Evolutionary conservation across 148 eudicot genomes (phyloP), one percentile per base, ranked within the genome.

Genomic region (Rhododendron henanense): DNA sequence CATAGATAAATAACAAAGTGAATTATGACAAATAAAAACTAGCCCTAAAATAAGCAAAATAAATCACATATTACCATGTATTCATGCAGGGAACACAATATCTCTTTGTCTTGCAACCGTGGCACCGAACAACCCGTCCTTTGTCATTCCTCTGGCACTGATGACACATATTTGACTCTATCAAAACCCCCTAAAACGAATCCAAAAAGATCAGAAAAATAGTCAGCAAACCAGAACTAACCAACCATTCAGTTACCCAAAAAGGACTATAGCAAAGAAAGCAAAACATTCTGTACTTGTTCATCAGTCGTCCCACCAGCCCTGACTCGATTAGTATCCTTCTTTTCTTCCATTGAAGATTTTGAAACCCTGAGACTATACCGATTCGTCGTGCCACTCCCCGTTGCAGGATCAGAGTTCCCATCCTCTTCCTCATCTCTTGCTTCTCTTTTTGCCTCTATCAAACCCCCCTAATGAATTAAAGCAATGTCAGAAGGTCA

Each of bases 81-180:
- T 51, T 10, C 31, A 90, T 87, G 80, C 94, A 92, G 59, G 91
- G 85, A 51, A 83, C 45, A 33, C 94, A 92, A 85, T 82, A 92
- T 61, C 93, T 84, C 71, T 90, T 91, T 21, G 69, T 78, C 37
- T 86, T 85, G 83, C 93, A 92, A 8, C 39, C 73, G 87, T 87
- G 87, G 87, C 94, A 92, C 33, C 90, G 80, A 55, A 90, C 91
- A 19, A 92, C 93, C 63, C 86, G 44, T 39, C 90, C 93, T 83
- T 90, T 93, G 79, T 91, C 92, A 87, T 85, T 89, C 90, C 92
- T 91, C 76, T 92, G 94, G 85, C 94, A 91, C 67, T 91, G 94
- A 65, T 93, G 94, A 84, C 93, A 93, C 90, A 88, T 89, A 23
- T 83, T 82, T 3, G 92, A 91, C 76, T 90, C 91, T 18, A 71